Evolutionary conservation across 208 protist species (phyloP).

Genomic region (Angomonas deanei): DNA sequence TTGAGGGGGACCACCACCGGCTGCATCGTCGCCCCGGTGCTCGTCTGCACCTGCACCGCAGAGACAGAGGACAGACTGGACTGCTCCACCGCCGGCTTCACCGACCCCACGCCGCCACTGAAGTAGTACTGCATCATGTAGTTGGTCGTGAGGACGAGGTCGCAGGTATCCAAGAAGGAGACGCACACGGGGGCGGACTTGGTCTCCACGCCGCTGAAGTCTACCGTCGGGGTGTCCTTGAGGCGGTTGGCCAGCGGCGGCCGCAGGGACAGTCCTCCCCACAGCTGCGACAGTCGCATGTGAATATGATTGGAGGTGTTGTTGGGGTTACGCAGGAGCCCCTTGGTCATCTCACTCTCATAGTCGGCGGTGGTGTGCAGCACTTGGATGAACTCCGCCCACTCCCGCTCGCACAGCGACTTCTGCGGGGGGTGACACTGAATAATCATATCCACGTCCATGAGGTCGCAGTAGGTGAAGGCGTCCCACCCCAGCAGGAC

Average conservation of each 20-base stretch:
- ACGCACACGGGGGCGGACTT: constrained; percentile 28
- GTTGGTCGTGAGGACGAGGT: constrained; percentile 63
- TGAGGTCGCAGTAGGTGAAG: constrained; percentile 58
- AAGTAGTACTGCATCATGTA: constrained; percentile 68
- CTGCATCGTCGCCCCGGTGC: constrained; percentile 13
- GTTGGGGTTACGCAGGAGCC: constrained; percentile 36
- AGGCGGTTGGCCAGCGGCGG: neutral
- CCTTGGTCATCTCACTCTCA: constrained; percentile 40
- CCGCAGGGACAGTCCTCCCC: constrained; percentile 3
- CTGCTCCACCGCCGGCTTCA: constrained; percentile 13
- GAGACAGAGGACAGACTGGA: constrained; percentile 17
- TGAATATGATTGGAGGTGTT: constrained; percentile 37
- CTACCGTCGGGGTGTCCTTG: neutral
- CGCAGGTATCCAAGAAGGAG: constrained; percentile 40
- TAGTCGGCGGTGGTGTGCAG: constrained; percentile 68
- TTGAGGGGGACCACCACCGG: constrained; percentile 10
- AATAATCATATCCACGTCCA: constrained; percentile 76
- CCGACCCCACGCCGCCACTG: constrained; percentile 29
- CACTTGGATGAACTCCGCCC: constrained; percentile 63
- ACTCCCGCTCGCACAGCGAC: constrained; percentile 56
- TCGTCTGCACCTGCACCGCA: constrained; percentile 13
- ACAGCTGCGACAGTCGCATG: neutral
- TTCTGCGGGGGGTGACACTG: constrained; percentile 79
- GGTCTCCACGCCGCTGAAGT: neutral
- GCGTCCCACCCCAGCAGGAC: constrained; percentile 60